Evolutionary conservation across 2,329 filamentous ascomycete species (phyloP).

Genomic region (Colletotrichum sp.): DNA sequence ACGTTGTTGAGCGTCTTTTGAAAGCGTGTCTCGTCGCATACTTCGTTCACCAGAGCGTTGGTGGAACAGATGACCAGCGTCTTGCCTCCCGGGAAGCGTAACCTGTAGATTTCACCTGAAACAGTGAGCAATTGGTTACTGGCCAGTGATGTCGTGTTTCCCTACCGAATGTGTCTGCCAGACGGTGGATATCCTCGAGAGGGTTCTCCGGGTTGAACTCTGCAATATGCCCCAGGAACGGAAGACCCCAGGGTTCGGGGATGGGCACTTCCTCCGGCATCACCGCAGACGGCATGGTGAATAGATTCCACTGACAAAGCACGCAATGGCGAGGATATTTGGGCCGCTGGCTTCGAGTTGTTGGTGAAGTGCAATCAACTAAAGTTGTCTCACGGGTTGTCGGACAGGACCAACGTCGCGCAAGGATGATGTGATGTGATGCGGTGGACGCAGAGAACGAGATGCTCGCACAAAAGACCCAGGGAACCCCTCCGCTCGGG

Average conservation of each 20-base stretch:
- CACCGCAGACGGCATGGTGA: background rate
- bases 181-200: conserved; percentile 55
- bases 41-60: conserved; percentile 64
- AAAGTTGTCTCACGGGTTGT: background rate
- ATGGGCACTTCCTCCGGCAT: conserved; percentile 31
- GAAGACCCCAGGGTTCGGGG: conserved; percentile 62
- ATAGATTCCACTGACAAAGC: background rate
- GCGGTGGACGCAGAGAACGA: background rate
- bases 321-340: background rate
- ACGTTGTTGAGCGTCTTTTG: conserved; percentile 57
- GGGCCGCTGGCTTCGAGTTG: background rate
- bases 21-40: conserved; percentile 72
- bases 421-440: background rate
- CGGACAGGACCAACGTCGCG: background rate
- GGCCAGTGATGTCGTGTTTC: background rate
- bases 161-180: conserved; percentile 71
- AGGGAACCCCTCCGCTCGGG: background rate
- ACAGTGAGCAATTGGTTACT: background rate
- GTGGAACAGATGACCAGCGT: conserved; percentile 56
- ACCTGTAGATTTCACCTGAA: conserved; percentile 63
- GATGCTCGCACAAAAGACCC: background rate
- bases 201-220: conserved; percentile 68
- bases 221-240: conserved; percentile 68
- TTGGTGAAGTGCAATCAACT: background rate
- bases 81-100: conserved; percentile 51